Evolutionary conservation across 2,329 filamentous ascomycete species (phyloP).

Genomic region (Trichoderma oligosporum): DNA sequence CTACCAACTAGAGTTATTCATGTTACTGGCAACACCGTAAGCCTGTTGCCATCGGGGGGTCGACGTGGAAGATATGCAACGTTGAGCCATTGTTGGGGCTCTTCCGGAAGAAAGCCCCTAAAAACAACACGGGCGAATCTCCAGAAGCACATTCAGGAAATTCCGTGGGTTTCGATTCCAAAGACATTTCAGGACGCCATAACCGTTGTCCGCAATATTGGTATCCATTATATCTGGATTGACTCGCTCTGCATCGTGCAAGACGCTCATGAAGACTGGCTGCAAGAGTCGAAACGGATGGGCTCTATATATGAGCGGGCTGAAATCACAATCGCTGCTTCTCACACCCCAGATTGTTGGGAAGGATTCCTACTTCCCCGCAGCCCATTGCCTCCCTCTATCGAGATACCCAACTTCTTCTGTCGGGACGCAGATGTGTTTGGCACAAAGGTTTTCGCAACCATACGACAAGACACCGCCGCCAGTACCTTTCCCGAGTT

Average conservation of each 20-base stretch:
- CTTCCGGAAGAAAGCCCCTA: slow-evolving; percentile 11
- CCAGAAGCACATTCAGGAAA: slow-evolving; percentile 3
- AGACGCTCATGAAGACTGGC: slow-evolving; percentile 21
- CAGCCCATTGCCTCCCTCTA: not conserved
- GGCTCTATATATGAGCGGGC: slow-evolving; percentile 22
- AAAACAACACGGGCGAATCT: slow-evolving; percentile 15
- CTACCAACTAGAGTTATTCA: slow-evolving; percentile 14
- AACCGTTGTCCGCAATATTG: slow-evolving; percentile 7
- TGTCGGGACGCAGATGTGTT: not conserved
- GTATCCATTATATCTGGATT: slow-evolving; percentile 21
- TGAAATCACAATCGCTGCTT: slow-evolving; percentile 24
- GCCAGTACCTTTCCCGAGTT: slow-evolving; percentile 22
- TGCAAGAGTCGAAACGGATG: slow-evolving; percentile 20
- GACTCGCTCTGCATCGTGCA: slow-evolving; percentile 23
- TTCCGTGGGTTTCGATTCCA: slow-evolving; percentile 19
- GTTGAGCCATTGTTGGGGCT: slow-evolving; percentile 20
- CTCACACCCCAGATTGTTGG: slow-evolving; percentile 13
- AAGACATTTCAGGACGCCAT: slow-evolving; percentile 20
- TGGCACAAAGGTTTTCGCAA: slow-evolving; percentile 16
- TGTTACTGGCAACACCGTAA: not conserved
- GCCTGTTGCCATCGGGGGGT: not conserved
- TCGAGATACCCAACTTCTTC: slow-evolving; percentile 19
- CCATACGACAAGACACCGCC: slow-evolving; percentile 17
- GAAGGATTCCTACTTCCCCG: slow-evolving; percentile 17
- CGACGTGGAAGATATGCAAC: slow-evolving; percentile 10